Base-by-base conservation (phyloP, 139 green algal genomes). In the Asterochloris erici region DNA sequence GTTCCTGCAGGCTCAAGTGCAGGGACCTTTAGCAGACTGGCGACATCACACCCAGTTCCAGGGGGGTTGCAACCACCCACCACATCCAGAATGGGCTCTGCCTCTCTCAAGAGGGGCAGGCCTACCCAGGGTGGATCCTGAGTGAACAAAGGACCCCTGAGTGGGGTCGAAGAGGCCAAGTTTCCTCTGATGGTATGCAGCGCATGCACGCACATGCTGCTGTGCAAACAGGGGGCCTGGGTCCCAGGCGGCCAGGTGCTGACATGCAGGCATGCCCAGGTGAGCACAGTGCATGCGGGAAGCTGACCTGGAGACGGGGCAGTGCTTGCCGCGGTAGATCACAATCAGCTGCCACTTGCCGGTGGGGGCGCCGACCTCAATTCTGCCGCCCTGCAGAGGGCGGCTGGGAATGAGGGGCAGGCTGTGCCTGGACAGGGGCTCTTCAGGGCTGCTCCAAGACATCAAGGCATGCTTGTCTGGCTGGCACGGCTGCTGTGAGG, bases 271-370 rank as follows among this genome's bases (percentile, higher is more conserved):
- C 21, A 73, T 26, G 66, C 19, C 19, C 9, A 9, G 1, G 66
- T 73, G 21, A 24, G 2, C 19, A 73, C 66, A 73, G 89, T 9
- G 86, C 89, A 64, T 87, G 82, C 60, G 85, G 77, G 6, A 6
- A 2, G 38, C 38, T 54, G 38, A 54, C 38, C 38, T 54, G 38
- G 38, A 54, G n/a, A 92, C 78, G 24, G 89, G 88, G 85, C 89
- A 87, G 77, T 92, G 87, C 79, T 90, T 88, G 78, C 89, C 89
- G 24, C 89, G 83, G 63, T 90, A 91, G 10, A 90, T 79, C 16
- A 92, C 81, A 73, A 92, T 85, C 79, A 91, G 79, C 83, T 91
- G 85, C 89, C 89, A 92, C 68, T 85, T 83, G n/a, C 89, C 89
- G 0, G 89, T 92, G 19, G 89, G 87, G 2, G 89, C 89, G n/a